These are phyloP conservation scores for Blastobotrys serpentis DNA, from an alignment of 1,139 yeast genomes.

Conservation along the genomic window DNA sequence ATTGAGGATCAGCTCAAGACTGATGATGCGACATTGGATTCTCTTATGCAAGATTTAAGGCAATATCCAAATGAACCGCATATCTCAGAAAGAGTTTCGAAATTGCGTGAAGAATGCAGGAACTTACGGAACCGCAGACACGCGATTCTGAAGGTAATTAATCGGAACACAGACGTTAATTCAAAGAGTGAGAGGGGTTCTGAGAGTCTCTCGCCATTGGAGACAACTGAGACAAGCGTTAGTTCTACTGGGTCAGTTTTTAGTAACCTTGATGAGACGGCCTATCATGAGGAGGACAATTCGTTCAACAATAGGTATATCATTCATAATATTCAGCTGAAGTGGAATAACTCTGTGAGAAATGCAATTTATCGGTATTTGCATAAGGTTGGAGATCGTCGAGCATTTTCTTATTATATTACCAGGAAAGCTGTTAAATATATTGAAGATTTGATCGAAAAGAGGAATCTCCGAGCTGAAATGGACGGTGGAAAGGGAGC, in stretches of 20 bases:
- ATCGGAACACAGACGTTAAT: constrained; percentile 13
- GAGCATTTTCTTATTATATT: constrained; percentile 58
- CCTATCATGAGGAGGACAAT: constrained; percentile 19
- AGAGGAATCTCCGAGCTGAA: constrained; percentile 17
- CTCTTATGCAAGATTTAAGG: constrained; percentile 32
- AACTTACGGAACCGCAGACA: constrained; percentile 38
- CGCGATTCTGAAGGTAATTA: constrained; percentile 25
- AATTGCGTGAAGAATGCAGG: constrained; percentile 39
- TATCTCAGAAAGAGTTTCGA: constrained; percentile 30
- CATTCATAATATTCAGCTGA: constrained; percentile 70
- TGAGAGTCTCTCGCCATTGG: not conserved
- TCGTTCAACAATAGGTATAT: constrained; percentile 72
- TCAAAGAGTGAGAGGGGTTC: constrained; percentile 3
- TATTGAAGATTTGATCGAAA: constrained; percentile 51
- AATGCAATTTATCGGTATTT: constrained; percentile 62
- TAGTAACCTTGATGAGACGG: constrained; percentile 28
- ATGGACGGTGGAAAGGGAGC: constrained; percentile 6
- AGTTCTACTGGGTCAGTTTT: not conserved
- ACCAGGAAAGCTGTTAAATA: constrained; percentile 71
- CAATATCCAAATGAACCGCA: constrained; percentile 29
- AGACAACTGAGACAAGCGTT: not conserved
- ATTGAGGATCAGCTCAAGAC: constrained; percentile 49
- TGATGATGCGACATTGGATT: constrained; percentile 39
- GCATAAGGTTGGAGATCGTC: constrained; percentile 57
- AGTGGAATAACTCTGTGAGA: constrained; percentile 73